These are phyloP conservation scores for Primulina eburnea DNA, from an alignment of 257 asterid species.

Conservation along the genomic window DNA sequence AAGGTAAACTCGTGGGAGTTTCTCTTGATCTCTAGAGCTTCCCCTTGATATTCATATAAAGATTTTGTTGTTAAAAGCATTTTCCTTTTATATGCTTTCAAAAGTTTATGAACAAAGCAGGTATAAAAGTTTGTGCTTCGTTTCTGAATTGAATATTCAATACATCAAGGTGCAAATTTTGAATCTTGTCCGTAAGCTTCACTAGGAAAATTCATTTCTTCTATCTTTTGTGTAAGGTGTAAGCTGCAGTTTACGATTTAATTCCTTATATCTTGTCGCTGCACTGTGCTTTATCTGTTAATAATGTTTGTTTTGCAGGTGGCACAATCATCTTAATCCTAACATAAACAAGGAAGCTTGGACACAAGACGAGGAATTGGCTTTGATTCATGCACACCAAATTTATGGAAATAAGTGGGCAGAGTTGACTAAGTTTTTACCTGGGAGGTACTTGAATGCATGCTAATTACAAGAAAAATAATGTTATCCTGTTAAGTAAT, in stretches of 20 bases:
- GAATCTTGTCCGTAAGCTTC: not conserved
- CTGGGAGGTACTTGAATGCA: constrained; percentile 67
- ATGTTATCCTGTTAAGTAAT: constrained; percentile 18
- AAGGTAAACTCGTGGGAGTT: constrained; percentile 47
- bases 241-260: not conserved
- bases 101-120: not conserved
- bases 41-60: not conserved
- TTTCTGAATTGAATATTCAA: not conserved
- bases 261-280: constrained; percentile 5
- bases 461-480: constrained; percentile 21
- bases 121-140: not conserved
- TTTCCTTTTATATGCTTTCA: not conserved
- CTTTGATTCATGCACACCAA: constrained; percentile 80
- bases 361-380: constrained; percentile 93
- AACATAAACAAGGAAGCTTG: constrained; percentile 84
- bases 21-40: constrained; percentile 16
- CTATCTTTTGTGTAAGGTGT: not conserved
- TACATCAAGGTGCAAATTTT: not conserved
- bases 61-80: not conserved
- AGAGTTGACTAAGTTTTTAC: constrained; percentile 78
- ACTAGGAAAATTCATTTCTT: constrained; percentile 1
- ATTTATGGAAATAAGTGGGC: constrained; percentile 98
- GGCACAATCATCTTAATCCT: constrained; percentile 99
- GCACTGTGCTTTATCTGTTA: constrained; percentile 13
- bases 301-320: constrained; percentile 44